Evolutionary conservation across 2,329 filamentous ascomycete genomes (phyloP).

Genomic region (Colletotrichum aenigma): DNA sequence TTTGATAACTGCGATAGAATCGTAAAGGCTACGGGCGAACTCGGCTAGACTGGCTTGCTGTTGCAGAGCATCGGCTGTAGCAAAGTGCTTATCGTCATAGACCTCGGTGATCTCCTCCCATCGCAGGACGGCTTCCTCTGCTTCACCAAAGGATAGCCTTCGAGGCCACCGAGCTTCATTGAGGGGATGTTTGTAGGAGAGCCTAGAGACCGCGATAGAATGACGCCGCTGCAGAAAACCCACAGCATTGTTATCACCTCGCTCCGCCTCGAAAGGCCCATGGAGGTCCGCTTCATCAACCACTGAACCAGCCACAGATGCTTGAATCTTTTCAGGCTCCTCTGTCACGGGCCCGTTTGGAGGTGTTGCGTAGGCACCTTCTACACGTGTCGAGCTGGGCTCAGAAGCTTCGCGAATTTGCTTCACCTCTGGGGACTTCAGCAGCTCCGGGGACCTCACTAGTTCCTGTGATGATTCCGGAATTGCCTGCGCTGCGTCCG

Average conservation of each 20-base stretch:
- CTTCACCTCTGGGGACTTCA: neutral
- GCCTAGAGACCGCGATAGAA: slow-evolving; percentile 49
- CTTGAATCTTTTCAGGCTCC: neutral
- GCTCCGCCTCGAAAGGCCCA: slow-evolving; percentile 55
- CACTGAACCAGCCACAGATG: slow-evolving; percentile 63
- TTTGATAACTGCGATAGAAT: slow-evolving; percentile 56
- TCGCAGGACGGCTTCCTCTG: slow-evolving; percentile 73
- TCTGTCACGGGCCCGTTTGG: slow-evolving; percentile 6
- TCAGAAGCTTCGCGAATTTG: neutral
- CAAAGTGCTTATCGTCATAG: slow-evolving; percentile 31
- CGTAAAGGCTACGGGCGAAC: slow-evolving; percentile 60
- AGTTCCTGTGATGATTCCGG: slow-evolving; percentile 2
- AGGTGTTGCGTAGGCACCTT: neutral
- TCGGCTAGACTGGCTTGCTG: slow-evolving; percentile 43
- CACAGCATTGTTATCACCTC: slow-evolving; percentile 45
- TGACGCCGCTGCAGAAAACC: slow-evolving; percentile 65
- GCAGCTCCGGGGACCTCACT: neutral
- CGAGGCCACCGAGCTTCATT: slow-evolving; percentile 72
- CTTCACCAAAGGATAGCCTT: slow-evolving; percentile 76
- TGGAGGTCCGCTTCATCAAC: slow-evolving; percentile 65
- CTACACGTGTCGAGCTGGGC: neutral
- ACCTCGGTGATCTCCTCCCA: slow-evolving; percentile 64
- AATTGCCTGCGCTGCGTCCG: neutral
- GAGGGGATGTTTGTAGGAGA: slow-evolving; percentile 32
- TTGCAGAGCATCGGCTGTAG: slow-evolving; percentile 21